Conservation (phyloP, 2,329 filamentous ascomycete species). For the Phaeosphaeriaceae sp. region DNA sequence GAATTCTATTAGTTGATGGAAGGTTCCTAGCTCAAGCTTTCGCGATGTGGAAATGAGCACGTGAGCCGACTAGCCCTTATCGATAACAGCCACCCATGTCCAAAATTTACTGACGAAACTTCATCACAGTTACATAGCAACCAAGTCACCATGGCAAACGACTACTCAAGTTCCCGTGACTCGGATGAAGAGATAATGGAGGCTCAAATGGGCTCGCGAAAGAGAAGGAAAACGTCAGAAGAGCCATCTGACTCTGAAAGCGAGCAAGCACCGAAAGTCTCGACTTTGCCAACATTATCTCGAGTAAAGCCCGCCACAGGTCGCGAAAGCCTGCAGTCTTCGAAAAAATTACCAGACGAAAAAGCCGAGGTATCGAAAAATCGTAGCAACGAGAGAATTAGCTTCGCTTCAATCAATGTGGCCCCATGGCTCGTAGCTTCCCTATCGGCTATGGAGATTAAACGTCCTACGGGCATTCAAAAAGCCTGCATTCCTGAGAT, state of each 20-base stretch:
- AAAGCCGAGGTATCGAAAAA: conserved; percentile 1
- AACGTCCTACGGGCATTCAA: conserved; percentile 88
- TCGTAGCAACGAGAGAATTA: conserved; percentile 54
- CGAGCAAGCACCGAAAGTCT: conserved; percentile 9
- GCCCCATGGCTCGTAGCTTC: conserved; percentile 88
- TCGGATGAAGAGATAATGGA: conserved; percentile 37
- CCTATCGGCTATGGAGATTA: conserved; percentile 78
- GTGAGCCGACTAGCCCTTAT: conserved; percentile 17
- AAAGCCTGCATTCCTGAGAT: conserved; percentile 93
- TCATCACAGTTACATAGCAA: conserved; percentile 1
- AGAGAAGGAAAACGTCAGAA: conserved; percentile 45
- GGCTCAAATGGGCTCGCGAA: conserved; percentile 42
- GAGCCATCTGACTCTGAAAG: conserved; percentile 24
- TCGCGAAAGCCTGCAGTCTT: conserved; percentile 12
- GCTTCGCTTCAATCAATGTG: conserved; percentile 75
- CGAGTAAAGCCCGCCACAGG: conserved; percentile 43
- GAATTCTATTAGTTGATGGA: too few species aligned
- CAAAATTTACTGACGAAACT: conserved; percentile 31
- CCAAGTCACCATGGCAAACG: conserved; percentile 18
- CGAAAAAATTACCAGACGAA: conserved; percentile 7
- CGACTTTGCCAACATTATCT: conserved; percentile 36
- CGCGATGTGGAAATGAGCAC: too few species aligned
- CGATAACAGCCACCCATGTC: conserved; percentile 33
- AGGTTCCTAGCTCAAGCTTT: too few species aligned
- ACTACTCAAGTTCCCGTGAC: conserved; percentile 24